Conservation (phyloP, 176 grass and related monocot genomes). For the Neostapfia colusana region DNA sequence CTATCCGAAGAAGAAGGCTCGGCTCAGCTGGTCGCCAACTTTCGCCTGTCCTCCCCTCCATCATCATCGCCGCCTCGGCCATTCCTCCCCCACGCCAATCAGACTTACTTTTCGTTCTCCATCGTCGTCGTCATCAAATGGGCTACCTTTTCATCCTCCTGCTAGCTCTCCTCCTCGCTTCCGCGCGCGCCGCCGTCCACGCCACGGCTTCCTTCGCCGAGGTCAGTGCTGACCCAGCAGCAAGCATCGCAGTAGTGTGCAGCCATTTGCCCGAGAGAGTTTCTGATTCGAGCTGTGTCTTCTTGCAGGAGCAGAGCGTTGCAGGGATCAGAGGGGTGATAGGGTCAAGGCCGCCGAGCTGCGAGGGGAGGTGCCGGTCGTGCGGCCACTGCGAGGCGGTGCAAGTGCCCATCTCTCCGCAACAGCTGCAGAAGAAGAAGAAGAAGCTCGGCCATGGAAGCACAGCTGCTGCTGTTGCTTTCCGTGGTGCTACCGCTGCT, state of each 20-base stretch:
- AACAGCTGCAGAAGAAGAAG: slow-evolving; percentile 24
- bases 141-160: slow-evolving; percentile 35
- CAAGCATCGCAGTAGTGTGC: background rate
- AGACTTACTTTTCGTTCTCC: background rate
- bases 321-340: slow-evolving; percentile 38
- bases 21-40: slow-evolving; percentile 26
- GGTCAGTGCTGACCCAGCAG: slow-evolving; percentile 22
- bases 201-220: slow-evolving; percentile 21
- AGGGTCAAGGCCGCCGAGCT: slow-evolving; percentile 62
- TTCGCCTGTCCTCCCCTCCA: slow-evolving; percentile 37
- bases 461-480: background rate
- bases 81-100: background rate
- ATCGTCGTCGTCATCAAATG: slow-evolving; percentile 39
- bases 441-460: slow-evolving; percentile 32
- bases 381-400: slow-evolving; percentile 65
- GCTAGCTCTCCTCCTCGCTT: slow-evolving; percentile 33
- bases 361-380: slow-evolving; percentile 56
- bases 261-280: background rate
- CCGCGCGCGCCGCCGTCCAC: background rate
- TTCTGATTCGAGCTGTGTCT: background rate
- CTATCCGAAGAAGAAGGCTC: background rate
- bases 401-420: slow-evolving; percentile 53
- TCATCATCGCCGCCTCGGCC: slow-evolving; percentile 2
- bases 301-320: slow-evolving; percentile 33
- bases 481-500: background rate